phyloP scores from a whole-genome alignment of 352 stramenopile genomes.

The Achlya hypogyna region DNA sequence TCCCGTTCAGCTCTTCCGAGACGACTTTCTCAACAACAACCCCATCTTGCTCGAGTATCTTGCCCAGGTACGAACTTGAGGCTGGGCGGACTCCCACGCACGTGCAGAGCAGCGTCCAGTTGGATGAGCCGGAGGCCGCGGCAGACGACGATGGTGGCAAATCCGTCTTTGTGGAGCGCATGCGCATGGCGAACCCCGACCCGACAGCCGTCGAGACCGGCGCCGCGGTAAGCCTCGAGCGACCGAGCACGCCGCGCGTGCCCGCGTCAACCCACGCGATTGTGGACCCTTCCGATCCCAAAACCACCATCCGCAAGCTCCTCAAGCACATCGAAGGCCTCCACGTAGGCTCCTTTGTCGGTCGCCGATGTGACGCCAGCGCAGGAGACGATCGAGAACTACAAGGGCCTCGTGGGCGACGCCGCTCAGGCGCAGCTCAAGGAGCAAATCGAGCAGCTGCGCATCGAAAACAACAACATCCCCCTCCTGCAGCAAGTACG shows the following conservation, averaged over 20 bases:
- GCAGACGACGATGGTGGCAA: neutral
- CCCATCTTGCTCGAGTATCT: constrained; percentile 77
- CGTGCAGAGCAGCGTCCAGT: constrained; percentile 16
- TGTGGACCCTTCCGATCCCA: constrained; percentile 71
- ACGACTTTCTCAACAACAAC: constrained; percentile 81
- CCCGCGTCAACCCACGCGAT: constrained; percentile 40
- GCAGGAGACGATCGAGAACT: constrained; percentile 44
- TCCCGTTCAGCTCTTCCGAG: constrained; percentile 71
- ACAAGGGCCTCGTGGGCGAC: constrained; percentile 47
- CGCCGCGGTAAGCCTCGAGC: neutral
- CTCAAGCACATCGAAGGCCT: constrained; percentile 78
- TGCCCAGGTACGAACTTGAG: constrained; percentile 23
- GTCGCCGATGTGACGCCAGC: neutral
- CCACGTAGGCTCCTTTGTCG: constrained; percentile 30
- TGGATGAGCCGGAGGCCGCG: neutral
- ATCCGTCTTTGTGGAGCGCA: constrained; percentile 20
- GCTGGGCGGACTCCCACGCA: constrained; percentile 23
- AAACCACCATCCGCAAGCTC: constrained; percentile 69
- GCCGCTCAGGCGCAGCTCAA: too few relatives aligned
- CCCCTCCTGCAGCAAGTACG: constrained; percentile 49
- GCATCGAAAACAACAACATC: constrained; percentile 82
- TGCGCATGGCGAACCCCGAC: constrained; percentile 20
- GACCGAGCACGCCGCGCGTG: constrained; percentile 11
- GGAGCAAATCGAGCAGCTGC: constrained; percentile 34
- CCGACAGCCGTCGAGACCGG: neutral